phyloP scores from a whole-genome alignment of 257 asterid species.

The Verbascum thapsus region DNA sequence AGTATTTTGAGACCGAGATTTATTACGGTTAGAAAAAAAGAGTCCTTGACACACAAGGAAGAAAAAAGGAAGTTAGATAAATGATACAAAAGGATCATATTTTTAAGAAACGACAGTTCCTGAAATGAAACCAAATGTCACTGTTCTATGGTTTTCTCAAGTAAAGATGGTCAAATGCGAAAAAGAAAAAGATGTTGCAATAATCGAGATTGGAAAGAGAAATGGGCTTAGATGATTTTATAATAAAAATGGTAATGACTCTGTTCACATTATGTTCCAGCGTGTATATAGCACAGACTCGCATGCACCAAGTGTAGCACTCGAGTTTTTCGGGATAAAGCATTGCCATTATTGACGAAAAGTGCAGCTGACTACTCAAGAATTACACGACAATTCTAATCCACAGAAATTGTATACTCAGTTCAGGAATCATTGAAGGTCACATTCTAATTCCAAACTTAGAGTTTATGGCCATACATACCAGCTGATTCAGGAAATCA shows the following conservation, averaged over 20 bases:
- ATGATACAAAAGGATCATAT: neutral
- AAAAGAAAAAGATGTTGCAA: too few species aligned
- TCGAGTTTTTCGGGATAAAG: neutral
- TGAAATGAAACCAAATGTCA: neutral
- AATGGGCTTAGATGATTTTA: neutral
- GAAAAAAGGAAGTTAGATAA: too few species aligned
- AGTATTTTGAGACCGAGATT: too few species aligned
- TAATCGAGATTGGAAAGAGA: too few species aligned
- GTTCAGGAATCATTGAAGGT: conserved; percentile 1
- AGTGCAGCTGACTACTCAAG: neutral
- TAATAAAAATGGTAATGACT: too few species aligned
- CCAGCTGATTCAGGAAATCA: conserved; percentile 77
- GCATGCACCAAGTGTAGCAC: too few species aligned
- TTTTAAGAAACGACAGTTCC: neutral
- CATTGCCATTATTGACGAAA: neutral
- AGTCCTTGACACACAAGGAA: too few species aligned
- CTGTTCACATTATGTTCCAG: too few species aligned
- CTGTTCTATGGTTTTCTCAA: neutral
- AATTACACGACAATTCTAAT: neutral
- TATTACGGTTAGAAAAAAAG: too few species aligned
- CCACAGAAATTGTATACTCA: neutral
- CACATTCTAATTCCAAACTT: conserved; percentile 2
- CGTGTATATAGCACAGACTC: too few species aligned
- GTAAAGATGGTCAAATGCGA: neutral
- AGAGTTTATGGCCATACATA: conserved; percentile 37